Conservation (phyloP, 2,329 filamentous ascomycete species). For the Alternaria viburni region DNA sequence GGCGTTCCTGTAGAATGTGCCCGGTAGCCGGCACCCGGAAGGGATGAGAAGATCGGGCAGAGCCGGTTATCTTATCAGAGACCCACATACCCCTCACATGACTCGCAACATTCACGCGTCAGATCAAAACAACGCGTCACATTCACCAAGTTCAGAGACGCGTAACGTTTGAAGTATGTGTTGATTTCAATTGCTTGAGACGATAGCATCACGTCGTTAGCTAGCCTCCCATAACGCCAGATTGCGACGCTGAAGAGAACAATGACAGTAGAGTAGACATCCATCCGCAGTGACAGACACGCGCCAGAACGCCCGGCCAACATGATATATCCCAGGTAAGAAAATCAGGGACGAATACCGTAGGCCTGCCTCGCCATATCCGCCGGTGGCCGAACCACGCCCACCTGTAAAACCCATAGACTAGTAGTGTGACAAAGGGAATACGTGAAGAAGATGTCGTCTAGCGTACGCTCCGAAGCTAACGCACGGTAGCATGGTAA, state of each 20-base stretch:
- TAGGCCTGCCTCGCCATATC: slow-evolving; percentile 2
- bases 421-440: slow-evolving; percentile 25
- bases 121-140: slow-evolving; percentile 20
- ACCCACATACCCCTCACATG: slow-evolving; percentile 10
- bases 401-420: slow-evolving; percentile 16
- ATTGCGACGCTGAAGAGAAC: slow-evolving; percentile 7
- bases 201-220: slow-evolving; percentile 26
- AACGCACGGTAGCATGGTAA: slow-evolving; percentile 16
- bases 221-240: slow-evolving; percentile 17
- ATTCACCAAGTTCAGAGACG: slow-evolving; percentile 1
- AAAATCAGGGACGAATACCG: slow-evolving; percentile 25
- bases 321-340: slow-evolving; percentile 25
- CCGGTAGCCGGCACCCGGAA: neutral
- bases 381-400: slow-evolving; percentile 4
- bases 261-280: slow-evolving; percentile 5
- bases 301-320: slow-evolving; percentile 35
- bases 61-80: neutral
- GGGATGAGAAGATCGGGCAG: neutral
- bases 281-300: slow-evolving; percentile 1
- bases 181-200: slow-evolving; percentile 24
- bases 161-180: slow-evolving; percentile 22
- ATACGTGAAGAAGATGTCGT: slow-evolving; percentile 15
- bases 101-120: slow-evolving; percentile 6
- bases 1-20: neutral
- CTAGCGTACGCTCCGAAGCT: slow-evolving; percentile 11